These are phyloP conservation scores for Cladophialophora chaetospira DNA, from an alignment of 2,329 filamentous ascomycete genomes.

Conservation along the genomic window DNA sequence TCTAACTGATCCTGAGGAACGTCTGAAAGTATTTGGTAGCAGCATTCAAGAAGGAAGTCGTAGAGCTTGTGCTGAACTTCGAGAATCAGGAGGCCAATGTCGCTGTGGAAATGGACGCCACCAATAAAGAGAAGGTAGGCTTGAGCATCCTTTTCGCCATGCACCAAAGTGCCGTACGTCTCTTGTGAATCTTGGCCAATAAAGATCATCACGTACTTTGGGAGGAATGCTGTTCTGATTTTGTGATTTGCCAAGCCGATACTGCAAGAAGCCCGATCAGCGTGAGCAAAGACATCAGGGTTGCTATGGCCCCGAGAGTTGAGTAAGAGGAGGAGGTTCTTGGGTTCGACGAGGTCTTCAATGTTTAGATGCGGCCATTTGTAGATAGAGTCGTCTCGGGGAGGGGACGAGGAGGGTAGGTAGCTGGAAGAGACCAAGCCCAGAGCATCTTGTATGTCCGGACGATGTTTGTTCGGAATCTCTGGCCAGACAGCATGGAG, in stretches of 20 bases:
- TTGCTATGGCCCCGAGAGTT: slow-evolving; percentile 53
- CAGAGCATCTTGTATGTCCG: too few species aligned
- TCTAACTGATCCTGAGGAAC: slow-evolving; percentile 40
- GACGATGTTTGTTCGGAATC: slow-evolving; percentile 54
- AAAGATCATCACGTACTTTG: slow-evolving; percentile 41
- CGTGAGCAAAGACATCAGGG: slow-evolving; percentile 52
- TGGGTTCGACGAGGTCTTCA: slow-evolving; percentile 54
- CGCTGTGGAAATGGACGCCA: slow-evolving; percentile 47
- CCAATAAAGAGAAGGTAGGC: slow-evolving; percentile 42
- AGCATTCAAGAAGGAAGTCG: slow-evolving; percentile 54
- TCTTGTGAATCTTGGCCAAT: slow-evolving; percentile 35
- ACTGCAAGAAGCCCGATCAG: slow-evolving; percentile 44
- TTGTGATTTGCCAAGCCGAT: slow-evolving; percentile 36
- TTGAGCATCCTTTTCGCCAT: slow-evolving; percentile 3
- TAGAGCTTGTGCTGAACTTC: slow-evolving; percentile 54
- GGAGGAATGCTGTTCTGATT: slow-evolving; percentile 35
- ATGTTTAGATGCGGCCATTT: slow-evolving; percentile 61
- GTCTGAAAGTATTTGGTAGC: slow-evolving; percentile 55
- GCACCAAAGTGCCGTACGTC: slow-evolving; percentile 42
- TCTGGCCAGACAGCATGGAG: slow-evolving; percentile 53
- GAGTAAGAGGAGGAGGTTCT: slow-evolving; percentile 53
- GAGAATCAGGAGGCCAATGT: slow-evolving; percentile 54
- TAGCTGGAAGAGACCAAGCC: slow-evolving; percentile 44
- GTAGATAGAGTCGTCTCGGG: too few species aligned
- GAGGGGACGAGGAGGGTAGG: too few species aligned